Base-by-base conservation (phyloP, 2,329 filamentous ascomycete species). In the Aspergillus hortae region DNA sequence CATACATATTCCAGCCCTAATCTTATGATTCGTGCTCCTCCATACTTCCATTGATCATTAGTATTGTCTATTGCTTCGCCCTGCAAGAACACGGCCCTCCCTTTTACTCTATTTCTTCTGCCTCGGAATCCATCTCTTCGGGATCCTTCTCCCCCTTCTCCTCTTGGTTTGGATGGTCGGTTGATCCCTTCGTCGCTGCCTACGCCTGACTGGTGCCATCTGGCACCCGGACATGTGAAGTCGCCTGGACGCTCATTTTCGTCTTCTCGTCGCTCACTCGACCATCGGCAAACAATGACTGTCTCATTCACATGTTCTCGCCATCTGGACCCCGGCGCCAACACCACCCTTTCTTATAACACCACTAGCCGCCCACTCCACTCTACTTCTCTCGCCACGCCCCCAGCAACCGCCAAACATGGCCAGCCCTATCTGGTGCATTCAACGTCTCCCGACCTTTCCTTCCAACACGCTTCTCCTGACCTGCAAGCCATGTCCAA, bases 221-320 rank as follows among this genome's bases (percentile, higher is more conserved):
- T 55, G 56, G 48, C 48, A 51, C 47, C 42, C 38, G 49, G 30
- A 47, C 52, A 56, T 59, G 55, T 56, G 56, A 59, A 54, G 19
- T 42, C 21, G 38, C 23, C 36, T 19, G 46, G 33, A 27, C 36
- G n/a, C 12, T 27, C 36, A 35, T 15, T 46, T 14, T 38, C 30
- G 21, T 30, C n/a, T 15, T 44, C 19, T 44, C 40, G 40, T 32
- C 33, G 9, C 19, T 45, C 17, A 15, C 21, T 19, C 19, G 25
- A 46, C 38, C 9, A 6, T 41, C 40, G 36, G 36, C 41, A 48
- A 36, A 33, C 30, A 15, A 54, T 43, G 15, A 56, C 17, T 19
- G 40, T 58, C 21, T 57, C 62, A 45, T 56, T 67, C 65, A 68
- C 64, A 67, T 67, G 65, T 50, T 56, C 56, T 56, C 58, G 49